These are phyloP conservation scores for Cladosporium oxysporum DNA, from an alignment of 2,329 filamentous ascomycete genomes.

Conservation along the genomic window DNA sequence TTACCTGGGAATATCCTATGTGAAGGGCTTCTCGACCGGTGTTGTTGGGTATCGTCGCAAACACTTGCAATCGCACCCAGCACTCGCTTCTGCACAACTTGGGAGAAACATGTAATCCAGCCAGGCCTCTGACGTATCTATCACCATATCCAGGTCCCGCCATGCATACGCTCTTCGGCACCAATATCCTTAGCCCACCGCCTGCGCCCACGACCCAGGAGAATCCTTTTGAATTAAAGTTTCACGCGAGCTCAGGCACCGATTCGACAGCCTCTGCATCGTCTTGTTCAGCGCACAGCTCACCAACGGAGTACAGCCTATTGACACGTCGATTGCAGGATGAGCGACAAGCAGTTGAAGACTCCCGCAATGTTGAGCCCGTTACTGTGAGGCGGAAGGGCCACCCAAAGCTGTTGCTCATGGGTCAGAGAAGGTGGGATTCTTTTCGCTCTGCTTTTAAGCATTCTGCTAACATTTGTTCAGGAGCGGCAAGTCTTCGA, in stretches of 20 bases:
- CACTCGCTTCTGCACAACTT: not conserved
- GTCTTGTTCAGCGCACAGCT: conserved; percentile 31
- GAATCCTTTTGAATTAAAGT: conserved; percentile 36
- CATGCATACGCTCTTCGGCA: conserved; percentile 38
- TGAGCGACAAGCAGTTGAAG: conserved; percentile 24
- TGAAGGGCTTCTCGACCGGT: not conserved
- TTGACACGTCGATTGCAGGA: conserved; percentile 35
- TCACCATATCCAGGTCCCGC: conserved; percentile 19
- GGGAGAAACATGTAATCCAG: not conserved
- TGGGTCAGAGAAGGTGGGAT: conserved; percentile 88
- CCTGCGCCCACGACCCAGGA: conserved; percentile 28
- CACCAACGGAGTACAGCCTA: conserved; percentile 31
- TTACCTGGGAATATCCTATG: not conserved
- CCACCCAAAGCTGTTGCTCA: conserved; percentile 76
- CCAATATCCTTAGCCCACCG: conserved; percentile 36
- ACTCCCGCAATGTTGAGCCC: conserved; percentile 13
- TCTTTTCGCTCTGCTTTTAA: conserved; percentile 23
- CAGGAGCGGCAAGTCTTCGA: conserved; percentile 97
- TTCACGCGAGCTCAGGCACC: conserved; percentile 20
- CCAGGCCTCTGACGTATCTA: conserved; percentile 2
- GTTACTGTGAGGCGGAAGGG: conserved; percentile 31
- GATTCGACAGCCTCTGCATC: conserved; percentile 27
- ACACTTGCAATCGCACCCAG: not conserved
- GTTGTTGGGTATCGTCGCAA: not conserved
- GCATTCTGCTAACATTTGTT: conserved; percentile 21